phyloP scores from a whole-genome alignment of 257 asterid species.

The Osmanthus fragrans region DNA sequence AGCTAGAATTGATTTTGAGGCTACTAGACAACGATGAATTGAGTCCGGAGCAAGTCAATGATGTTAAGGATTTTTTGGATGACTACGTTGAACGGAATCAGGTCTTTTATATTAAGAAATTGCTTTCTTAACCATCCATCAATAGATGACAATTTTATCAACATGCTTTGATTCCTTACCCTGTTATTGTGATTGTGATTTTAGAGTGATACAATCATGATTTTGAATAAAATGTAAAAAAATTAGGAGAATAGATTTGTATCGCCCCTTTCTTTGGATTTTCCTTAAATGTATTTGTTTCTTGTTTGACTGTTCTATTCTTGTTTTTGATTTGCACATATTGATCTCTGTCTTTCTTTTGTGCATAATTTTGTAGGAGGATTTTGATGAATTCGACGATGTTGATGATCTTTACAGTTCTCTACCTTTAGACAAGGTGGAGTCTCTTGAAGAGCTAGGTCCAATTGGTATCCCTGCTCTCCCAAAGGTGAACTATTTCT shows the following conservation, averaged over 20 bases:
- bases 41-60: conserved; percentile 99
- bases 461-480: conserved; percentile 78
- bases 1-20: conserved; percentile 90
- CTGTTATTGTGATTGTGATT: conserved; percentile 14
- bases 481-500: conserved; percentile 67
- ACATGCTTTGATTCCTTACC: conserved; percentile 20
- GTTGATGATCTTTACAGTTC: conserved; percentile 96
- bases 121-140: conserved; percentile 20
- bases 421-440: conserved; percentile 96
- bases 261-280: background rate
- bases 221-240: conserved; percentile 9
- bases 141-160: conserved; percentile 7
- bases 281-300: background rate
- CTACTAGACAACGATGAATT: conserved; percentile 94
- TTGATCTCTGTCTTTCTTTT: conserved; percentile 19
- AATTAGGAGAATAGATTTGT: background rate
- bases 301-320: background rate
- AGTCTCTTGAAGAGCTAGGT: conserved; percentile 94
- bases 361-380: conserved; percentile 58
- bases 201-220: conserved; percentile 1
- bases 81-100: conserved; percentile 99
- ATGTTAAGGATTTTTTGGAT: conserved; percentile 95
- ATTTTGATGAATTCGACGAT: conserved; percentile 90
- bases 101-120: conserved; percentile 41
- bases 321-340: conserved; percentile 15